phyloP scores from a whole-genome alignment of 2,329 filamentous ascomycete genomes.

The Sclerotinia borealis region DNA sequence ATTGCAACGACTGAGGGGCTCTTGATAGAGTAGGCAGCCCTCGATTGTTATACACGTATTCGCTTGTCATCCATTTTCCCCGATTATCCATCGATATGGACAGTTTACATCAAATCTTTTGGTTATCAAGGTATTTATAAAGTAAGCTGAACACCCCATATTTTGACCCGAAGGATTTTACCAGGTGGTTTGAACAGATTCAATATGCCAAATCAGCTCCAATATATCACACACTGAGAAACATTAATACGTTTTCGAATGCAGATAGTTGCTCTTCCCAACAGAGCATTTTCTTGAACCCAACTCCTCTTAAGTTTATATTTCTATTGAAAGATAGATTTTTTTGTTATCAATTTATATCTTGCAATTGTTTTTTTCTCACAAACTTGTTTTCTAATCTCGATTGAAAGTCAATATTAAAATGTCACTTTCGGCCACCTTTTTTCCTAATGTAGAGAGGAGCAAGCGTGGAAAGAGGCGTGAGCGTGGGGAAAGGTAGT shows the following conservation, averaged over 20 bases:
- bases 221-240: neutral
- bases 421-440: no score
- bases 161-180: neutral
- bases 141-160: neutral
- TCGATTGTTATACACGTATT: neutral
- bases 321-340: no score
- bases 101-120: neutral
- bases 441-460: no score
- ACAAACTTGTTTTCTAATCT: no score
- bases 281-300: neutral
- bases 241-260: neutral
- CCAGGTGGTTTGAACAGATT: neutral
- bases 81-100: neutral
- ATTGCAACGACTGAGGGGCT: slow-evolving; percentile 32
- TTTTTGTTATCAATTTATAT: no score
- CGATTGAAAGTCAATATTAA: no score
- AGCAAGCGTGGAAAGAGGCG: neutral
- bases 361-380: no score
- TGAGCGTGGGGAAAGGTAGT: neutral
- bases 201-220: neutral
- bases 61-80: neutral
- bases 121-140: neutral
- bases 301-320: no score
- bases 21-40: slow-evolving; percentile 17
- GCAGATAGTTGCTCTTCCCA: neutral